Base-by-base conservation (phyloP, 1,284 basidiomycete genomes). In the Cryptococcus wingfieldii region DNA sequence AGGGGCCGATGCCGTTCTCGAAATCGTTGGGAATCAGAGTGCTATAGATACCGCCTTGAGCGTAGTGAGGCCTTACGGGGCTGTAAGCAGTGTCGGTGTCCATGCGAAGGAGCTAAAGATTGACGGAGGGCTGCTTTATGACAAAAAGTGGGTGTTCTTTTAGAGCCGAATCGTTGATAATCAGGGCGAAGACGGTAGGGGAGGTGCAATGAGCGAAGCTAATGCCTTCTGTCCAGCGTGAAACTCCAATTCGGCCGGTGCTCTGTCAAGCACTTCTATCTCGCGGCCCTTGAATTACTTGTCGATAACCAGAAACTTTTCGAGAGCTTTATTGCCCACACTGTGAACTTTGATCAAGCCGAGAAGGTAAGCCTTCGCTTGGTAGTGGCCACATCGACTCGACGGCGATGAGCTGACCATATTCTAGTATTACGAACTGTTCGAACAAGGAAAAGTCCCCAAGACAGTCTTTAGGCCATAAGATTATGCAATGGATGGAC, bases 181-280 rank as follows among this genome's bases (percentile, higher is more conserved):
- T 18, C 39, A 45, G 42, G 38, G 23, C 23, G 23, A 19, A 43
- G 18, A 18, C 38, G 25, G 8, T 23, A 50, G 23, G 39, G 28
- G 8, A 27, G 38, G 19, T 18, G 19, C 27, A 47, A 25, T 34
- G 16, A 31, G 31, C 31, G 10, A 34, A 34, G 5, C 41, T n/a
- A 13, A 41, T 14, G 3, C 9, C 38, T 38, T 16, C 19, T 5
- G 46, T 27, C 46, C 31, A 71, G 69, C 51, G 51, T 69, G 9
- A 64, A 66, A 9, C 47, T 73, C 34, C 72, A 74, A 63, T 75
- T 74, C 50, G 92, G 91, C 9, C 82, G 91, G 16, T 95, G 91
- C 69, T 90, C 89, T 16, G 90, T 89, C 7, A 82, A 86, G 14
- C 84, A 86, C 1, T 85, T 90, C 81, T 86, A 90, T 63, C 85